Evolutionary conservation across 805 yeast genomes (phyloP), one percentile per base, ranked within the genome.

Genomic region (Starmerella stigmatis): DNA sequence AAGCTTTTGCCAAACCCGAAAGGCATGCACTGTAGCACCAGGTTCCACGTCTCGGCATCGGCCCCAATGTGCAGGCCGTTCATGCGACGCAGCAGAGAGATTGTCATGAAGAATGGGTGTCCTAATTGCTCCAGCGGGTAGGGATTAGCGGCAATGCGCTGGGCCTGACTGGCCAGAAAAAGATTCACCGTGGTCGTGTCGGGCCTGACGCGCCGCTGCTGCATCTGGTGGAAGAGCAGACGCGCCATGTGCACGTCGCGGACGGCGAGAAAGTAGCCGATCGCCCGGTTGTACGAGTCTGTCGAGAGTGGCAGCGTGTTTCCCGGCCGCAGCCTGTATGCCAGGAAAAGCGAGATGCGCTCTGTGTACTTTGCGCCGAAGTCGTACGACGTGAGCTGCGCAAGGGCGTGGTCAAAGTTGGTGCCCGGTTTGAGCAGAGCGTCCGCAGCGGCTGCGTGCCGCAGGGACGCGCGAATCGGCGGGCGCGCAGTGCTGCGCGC

Each of bases 1-100:
- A 53, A 49, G 45, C 55, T 51, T 38, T 53, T 53, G 34, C 55
- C 55, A 33, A 47, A 53, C 16, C 57, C 57, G 32, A 49, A 33
- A 4, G 57, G 57, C 55, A 53, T 51, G 28, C 50, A 46, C 41
- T 43, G 50, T 37, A 52, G 21, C 22, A 39, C 52, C 22, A 44
- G 43, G 19, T 53, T 53, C 57, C 57, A 53, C 2, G 57, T 53
- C 31, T 19, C 39, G 4, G 35, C 15, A 22, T 44, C 42, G 11
- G 54, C 53, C 17, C 15, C 21, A 11, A 51, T 36, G 9, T 46
- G 44, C 13, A 17, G 23, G 7, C 11, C n/a, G 8, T 21, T 25
- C 52, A 53, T 47, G 3, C 12, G 13, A 8, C 21, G 29, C 33
- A 53, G 32, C 4, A 26, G 29, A 5, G 25, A 21, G 33, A 41